Evolutionary conservation across 345 rosid species (phyloP).

Genomic region (Gossypium rotundifolium): DNA sequence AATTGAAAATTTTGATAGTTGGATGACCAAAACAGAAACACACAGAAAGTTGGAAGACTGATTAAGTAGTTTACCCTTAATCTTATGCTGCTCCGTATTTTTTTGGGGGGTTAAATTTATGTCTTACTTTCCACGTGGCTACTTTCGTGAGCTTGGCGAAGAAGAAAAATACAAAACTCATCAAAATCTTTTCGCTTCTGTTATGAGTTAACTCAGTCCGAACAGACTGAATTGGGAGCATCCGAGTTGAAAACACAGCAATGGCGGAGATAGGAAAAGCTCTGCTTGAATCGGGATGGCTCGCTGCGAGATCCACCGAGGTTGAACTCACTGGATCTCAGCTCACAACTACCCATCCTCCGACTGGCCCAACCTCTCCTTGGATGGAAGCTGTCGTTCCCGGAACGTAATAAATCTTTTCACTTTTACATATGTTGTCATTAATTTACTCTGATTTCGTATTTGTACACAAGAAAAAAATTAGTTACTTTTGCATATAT

Average conservation of each 20-base stretch:
- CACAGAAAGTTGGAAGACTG: no score
- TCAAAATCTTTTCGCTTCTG: neutral
- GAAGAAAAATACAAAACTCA: neutral
- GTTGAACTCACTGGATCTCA: slow-evolving; percentile 50
- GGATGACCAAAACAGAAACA: neutral
- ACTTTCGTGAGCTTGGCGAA: neutral
- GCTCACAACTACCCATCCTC: slow-evolving; percentile 79
- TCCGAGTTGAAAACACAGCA: slow-evolving; percentile 10
- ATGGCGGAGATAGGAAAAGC: slow-evolving; percentile 64
- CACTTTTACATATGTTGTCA: neutral
- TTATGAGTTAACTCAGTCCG: neutral
- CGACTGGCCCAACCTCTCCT: slow-evolving; percentile 44
- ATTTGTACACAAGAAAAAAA: neutral
- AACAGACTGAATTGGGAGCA: neutral
- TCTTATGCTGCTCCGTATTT: no score
- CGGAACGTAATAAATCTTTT: slow-evolving; percentile 62
- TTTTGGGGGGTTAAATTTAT: neutral
- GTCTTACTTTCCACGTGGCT: neutral
- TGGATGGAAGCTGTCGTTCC: slow-evolving; percentile 95
- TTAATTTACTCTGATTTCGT: neutral
- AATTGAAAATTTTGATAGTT: no score
- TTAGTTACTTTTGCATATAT: neutral
- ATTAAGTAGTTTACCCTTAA: no score
- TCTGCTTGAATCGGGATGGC: slow-evolving; percentile 66
- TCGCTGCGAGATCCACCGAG: slow-evolving; percentile 91